Conservation (phyloP, 2,329 filamentous ascomycete genomes). For the Plenodomus lindquistii region DNA sequence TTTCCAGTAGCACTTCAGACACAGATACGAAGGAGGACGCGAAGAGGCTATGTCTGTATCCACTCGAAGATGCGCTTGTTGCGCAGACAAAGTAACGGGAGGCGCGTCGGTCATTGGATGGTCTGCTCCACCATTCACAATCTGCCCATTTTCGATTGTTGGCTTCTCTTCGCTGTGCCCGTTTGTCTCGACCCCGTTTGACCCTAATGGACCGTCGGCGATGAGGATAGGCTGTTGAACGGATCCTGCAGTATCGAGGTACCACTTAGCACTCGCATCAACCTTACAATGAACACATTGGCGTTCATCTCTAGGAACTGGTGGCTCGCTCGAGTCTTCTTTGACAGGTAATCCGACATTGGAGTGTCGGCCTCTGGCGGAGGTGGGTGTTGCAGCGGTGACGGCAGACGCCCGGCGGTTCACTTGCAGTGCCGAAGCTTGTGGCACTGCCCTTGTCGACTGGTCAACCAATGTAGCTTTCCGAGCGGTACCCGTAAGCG, state of each 20-base stretch:
- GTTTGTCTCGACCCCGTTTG: slow-evolving; percentile 27
- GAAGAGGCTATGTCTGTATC: slow-evolving; percentile 26
- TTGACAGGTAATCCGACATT: slow-evolving; percentile 42
- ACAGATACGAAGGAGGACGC: slow-evolving; percentile 40
- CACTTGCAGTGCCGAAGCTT: slow-evolving; percentile 25
- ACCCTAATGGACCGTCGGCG: slow-evolving; percentile 24
- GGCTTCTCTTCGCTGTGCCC: slow-evolving; percentile 20
- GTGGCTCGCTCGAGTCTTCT: slow-evolving; percentile 41
- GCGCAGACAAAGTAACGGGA: slow-evolving; percentile 20
- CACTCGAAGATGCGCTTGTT: slow-evolving; percentile 18
- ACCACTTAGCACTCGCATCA: slow-evolving; percentile 71
- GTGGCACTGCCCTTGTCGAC: slow-evolving; percentile 57
- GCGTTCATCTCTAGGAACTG: slow-evolving; percentile 36
- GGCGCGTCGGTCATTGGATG: slow-evolving; percentile 37
- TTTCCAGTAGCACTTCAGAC: slow-evolving; percentile 55
- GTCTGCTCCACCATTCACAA: slow-evolving; percentile 29
- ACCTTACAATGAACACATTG: slow-evolving; percentile 55
- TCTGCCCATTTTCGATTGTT: slow-evolving; percentile 18
- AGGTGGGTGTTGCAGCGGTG: slow-evolving; percentile 37
- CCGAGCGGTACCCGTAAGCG: slow-evolving; percentile 86
- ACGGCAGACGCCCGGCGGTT: slow-evolving; percentile 49
- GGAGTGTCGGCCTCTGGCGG: slow-evolving; percentile 39
- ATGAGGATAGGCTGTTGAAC: slow-evolving; percentile 8
- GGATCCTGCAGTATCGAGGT: slow-evolving; percentile 33
- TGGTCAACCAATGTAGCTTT: slow-evolving; percentile 80